A percentile compares a stretch with the other conserved stretches of the same genome.
phyloP scores from a whole-genome alignment of 2,329 filamentous ascomycete genomes.

The Colletotrichum sp. region DNA sequence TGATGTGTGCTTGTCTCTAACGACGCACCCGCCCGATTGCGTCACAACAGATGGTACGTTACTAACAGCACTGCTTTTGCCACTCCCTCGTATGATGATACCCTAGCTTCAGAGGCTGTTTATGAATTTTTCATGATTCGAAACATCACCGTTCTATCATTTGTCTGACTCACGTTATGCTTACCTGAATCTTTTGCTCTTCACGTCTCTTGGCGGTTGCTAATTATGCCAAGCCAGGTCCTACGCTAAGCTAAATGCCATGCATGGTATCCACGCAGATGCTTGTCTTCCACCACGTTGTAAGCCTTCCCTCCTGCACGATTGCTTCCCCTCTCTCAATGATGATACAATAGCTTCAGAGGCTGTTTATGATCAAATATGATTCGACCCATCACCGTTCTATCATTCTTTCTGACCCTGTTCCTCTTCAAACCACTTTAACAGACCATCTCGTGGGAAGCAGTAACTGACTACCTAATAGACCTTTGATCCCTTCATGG shows the following conservation, averaged over 20 bases:
- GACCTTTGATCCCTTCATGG: background rate
- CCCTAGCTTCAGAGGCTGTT: slow-evolving; percentile 49
- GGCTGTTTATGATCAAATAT: slow-evolving; percentile 51
- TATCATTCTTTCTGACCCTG: slow-evolving; percentile 26
- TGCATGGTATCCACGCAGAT: background rate
- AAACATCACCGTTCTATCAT: slow-evolving; percentile 36
- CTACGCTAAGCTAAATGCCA: background rate
- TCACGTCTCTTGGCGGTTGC: background rate
- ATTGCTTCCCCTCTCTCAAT: slow-evolving; percentile 22
- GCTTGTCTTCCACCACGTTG: background rate
- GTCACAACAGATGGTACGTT: slow-evolving; percentile 18
- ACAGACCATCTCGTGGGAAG: background rate
- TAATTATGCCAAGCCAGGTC: background rate
- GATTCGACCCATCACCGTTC: slow-evolving; percentile 41
- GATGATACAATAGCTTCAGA: slow-evolving; percentile 46
- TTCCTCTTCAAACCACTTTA: background rate
- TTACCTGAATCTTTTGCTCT: background rate
- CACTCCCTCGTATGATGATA: slow-evolving; percentile 39
- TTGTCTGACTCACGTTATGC: slow-evolving; percentile 13
- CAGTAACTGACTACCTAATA: background rate
- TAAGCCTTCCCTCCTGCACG: slow-evolving; percentile 22
- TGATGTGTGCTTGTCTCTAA: slow-evolving; percentile 19
- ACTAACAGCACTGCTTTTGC: background rate
- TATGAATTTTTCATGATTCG: slow-evolving; percentile 45
- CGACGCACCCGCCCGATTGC: slow-evolving; percentile 6